Conservation (phyloP, 2,329 filamentous ascomycete species). For the Monosporascus ibericus region DNA sequence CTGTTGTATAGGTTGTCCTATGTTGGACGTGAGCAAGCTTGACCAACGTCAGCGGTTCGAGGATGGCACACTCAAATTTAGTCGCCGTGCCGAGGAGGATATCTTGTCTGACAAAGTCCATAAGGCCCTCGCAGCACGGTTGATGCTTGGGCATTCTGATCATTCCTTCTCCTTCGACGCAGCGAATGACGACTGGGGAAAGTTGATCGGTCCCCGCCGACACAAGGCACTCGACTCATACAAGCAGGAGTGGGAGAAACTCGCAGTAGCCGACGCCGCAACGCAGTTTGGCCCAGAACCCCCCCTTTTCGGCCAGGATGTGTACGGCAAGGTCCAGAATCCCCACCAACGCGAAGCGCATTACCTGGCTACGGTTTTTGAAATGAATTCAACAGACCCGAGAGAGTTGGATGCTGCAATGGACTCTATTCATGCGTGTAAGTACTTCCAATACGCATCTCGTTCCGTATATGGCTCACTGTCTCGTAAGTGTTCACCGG, state of each 20-base stretch:
- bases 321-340: neutral
- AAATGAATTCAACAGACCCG: neutral
- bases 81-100: conserved; percentile 8
- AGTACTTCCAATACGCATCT: neutral
- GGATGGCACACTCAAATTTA: conserved; percentile 10
- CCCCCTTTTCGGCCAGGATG: conserved; percentile 10
- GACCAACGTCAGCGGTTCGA: neutral
- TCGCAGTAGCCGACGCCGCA: neutral
- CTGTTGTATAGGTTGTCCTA: conserved; percentile 16
- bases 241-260: conserved; percentile 15
- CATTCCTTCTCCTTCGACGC: conserved; percentile 22
- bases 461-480: conserved; percentile 4
- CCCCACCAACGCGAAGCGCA: neutral
- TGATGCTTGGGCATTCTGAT: conserved; percentile 6
- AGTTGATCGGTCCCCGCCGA: conserved; percentile 15
- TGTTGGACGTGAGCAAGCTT: conserved; percentile 11
- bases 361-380: neutral
- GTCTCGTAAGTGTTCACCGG: conserved; percentile 12
- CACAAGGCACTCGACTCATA: conserved; percentile 11
- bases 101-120: conserved; percentile 14
- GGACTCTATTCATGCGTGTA: neutral
- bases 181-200: conserved; percentile 18
- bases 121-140: conserved; percentile 9
- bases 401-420: neutral
- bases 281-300: neutral